Evolutionary conservation across 169 alveolate genomes (phyloP), one percentile per base, ranked within the genome.

Genomic region (Eimeria mitis): DNA sequence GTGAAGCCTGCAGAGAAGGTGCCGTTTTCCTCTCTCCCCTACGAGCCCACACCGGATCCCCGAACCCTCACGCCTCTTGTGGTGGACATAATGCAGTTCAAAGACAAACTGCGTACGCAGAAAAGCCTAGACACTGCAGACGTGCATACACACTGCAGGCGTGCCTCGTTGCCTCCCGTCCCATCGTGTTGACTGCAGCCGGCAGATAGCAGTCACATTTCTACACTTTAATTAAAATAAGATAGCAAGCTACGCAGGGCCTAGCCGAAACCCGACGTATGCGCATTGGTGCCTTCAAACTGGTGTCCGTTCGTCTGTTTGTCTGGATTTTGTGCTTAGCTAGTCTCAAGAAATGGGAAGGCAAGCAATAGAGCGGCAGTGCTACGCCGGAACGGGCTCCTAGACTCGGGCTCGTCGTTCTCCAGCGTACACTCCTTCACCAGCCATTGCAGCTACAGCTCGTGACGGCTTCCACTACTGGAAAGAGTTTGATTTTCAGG

Each of bases 11-110:
- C 92, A 59, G 92, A 85, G 81, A 59, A 85, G 52, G 71, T 85
- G 49, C 92, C 92, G 34, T 85, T 42, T 31, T 9, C 78, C 5
- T 63, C 92, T 34, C 92, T 85, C 23, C 92, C 92, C 47, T 59
- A 54, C 92, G 92, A 85, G 31, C 92, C 92, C 59, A 63, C 92
- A 23, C 95, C 95, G 34, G 95, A 91, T 28, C 89, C 84, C 37
- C 90, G 95, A 47, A 91, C 95, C n/a, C 37, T 91, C 71, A 61
- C 95, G 40, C 95, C 95, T 56, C 90, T 78, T 13, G 90, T 63
- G 16, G 83, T 91, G 84, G 95, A 91, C 71, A 91, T 91, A 37
- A 91, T 83, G 70, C 56, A 56, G 81, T 75, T 91, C 70, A 83
- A 78, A 65, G 95, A 91, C 90, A 78, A 59, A 59, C 91, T 91